These are phyloP conservation scores for Pichia paraexigua DNA, from an alignment of 805 yeast genomes.

Conservation along the genomic window DNA sequence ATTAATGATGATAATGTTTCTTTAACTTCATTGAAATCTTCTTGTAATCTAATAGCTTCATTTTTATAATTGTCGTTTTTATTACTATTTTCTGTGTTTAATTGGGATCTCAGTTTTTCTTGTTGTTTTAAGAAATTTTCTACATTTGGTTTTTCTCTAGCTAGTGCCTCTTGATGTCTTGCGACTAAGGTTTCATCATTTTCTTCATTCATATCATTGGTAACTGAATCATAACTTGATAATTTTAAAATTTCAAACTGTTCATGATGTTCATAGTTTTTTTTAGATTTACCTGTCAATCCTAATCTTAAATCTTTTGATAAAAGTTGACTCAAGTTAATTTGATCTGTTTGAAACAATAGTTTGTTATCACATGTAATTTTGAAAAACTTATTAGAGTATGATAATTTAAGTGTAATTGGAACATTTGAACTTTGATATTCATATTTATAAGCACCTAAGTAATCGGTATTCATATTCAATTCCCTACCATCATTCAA, in stretches of 20 bases:
- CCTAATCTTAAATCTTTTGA: constrained; percentile 40
- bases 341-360: constrained; percentile 56
- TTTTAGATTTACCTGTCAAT: constrained; percentile 40
- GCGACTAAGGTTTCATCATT: constrained; percentile 22
- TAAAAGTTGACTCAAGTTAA: constrained; percentile 34
- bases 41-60: not conserved
- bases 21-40: not conserved
- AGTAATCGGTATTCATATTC: constrained; percentile 16
- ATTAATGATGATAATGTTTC: not conserved
- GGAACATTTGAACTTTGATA: constrained; percentile 70
- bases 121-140: constrained; percentile 15
- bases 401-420: constrained; percentile 55
- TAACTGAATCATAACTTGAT: constrained; percentile 44
- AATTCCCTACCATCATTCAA: constrained; percentile 48
- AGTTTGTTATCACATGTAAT: constrained; percentile 67
- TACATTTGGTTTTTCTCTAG: not conserved
- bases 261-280: constrained; percentile 35
- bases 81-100: not conserved
- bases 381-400: constrained; percentile 38
- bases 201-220: constrained; percentile 18
- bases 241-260: constrained; percentile 58
- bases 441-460: constrained; percentile 28
- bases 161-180: constrained; percentile 13
- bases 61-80: not conserved
- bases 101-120: constrained; percentile 14